These are phyloP conservation scores for Citeromyces hawaiiensis DNA, from an alignment of 1,139 yeast genomes.

Conservation along the genomic window DNA sequence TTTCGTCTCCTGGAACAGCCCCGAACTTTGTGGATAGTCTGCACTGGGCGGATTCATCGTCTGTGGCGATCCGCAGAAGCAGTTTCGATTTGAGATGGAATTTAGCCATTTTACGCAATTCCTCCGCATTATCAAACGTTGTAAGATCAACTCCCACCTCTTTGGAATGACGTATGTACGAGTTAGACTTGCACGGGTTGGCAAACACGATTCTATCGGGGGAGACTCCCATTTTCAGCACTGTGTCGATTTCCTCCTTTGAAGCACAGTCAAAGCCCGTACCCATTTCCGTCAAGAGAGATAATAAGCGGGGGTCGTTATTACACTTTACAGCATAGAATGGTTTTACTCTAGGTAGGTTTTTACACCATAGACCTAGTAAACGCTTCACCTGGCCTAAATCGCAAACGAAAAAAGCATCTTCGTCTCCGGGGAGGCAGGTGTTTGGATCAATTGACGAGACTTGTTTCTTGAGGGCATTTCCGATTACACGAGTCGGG, in stretches of 20 bases:
- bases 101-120: constrained; percentile 58
- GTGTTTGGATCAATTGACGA: constrained; percentile 36
- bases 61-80: constrained; percentile 75
- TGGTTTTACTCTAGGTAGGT: constrained; percentile 69
- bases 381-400: constrained; percentile 58
- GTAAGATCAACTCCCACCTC: constrained; percentile 47
- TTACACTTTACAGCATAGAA: constrained; percentile 93
- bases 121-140: constrained; percentile 85
- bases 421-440: constrained; percentile 71
- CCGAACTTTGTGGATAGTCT: constrained; percentile 86
- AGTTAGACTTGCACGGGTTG: constrained; percentile 83
- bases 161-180: constrained; percentile 64
- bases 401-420: constrained; percentile 84
- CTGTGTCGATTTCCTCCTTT: constrained; percentile 62
- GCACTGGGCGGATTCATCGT: constrained; percentile 82
- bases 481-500: too few relatives aligned
- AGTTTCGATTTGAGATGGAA: constrained; percentile 59
- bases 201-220: constrained; percentile 75
- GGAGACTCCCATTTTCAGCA: constrained; percentile 47
- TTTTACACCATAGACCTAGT: constrained; percentile 41
- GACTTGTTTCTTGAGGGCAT: constrained; percentile 30
- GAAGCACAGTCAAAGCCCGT: constrained; percentile 92
- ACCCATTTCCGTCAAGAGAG: constrained; percentile 44
- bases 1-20: constrained; percentile 41
- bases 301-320: constrained; percentile 51